Conservation (phyloP, 2,329 filamentous ascomycete genomes). For the Trichothecium roseum region DNA sequence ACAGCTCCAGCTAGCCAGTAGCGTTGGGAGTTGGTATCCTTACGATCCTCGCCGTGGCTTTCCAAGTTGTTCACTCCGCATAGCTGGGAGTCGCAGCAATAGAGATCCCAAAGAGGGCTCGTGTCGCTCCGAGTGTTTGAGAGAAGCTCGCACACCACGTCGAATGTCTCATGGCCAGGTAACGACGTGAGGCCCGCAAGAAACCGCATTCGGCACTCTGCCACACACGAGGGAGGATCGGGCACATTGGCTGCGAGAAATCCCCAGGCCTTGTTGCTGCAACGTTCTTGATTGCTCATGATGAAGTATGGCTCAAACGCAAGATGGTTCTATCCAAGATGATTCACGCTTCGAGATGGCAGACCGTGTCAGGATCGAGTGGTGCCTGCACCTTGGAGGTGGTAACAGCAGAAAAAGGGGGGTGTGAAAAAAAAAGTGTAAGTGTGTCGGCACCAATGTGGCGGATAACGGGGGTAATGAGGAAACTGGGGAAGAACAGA, state of each 20-base stretch:
- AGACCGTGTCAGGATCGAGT: no score
- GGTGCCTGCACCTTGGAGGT: no score
- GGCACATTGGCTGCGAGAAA: constrained; percentile 16
- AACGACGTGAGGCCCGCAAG: constrained; percentile 13
- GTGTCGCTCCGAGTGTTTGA: constrained; percentile 11
- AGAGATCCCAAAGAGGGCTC: constrained; percentile 31
- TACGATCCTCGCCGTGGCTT: constrained; percentile 31
- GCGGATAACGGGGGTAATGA: no score
- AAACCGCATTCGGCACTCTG: constrained; percentile 21
- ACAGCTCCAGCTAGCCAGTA: not conserved
- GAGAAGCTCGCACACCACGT: constrained; percentile 19
- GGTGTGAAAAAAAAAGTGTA: no score
- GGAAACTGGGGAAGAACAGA: no score
- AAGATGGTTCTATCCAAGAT: not conserved
- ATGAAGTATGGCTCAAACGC: not conserved
- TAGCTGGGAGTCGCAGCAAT: constrained; percentile 39
- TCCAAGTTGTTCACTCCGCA: constrained; percentile 34
- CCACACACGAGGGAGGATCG: constrained; percentile 23
- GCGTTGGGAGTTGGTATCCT: not conserved
- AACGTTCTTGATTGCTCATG: constrained; percentile 4
- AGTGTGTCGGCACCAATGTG: no score
- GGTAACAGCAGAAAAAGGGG: no score
- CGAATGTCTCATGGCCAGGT: constrained; percentile 17
- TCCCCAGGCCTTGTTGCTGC: constrained; percentile 16
- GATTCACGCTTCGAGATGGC: no score